Conservation (phyloP, 805 yeast species). For the Clavispora vitiphila region DNA sequence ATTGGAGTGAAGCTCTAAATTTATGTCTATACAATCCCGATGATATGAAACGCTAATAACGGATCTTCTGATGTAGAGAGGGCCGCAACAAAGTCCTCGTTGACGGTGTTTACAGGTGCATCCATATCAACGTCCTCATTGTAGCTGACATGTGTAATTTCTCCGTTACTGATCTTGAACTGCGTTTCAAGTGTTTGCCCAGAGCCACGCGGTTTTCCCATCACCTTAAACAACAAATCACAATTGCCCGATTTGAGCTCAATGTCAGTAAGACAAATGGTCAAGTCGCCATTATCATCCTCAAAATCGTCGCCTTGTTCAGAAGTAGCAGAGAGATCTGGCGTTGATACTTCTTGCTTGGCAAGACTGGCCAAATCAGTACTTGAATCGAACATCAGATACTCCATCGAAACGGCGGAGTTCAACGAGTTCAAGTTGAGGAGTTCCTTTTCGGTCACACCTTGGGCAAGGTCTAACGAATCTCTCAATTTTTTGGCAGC, state of each 20-base stretch:
- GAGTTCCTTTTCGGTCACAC: slow-evolving; percentile 37
- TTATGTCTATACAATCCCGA: slow-evolving; percentile 9
- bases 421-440: slow-evolving; percentile 24
- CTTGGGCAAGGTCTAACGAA: slow-evolving; percentile 30
- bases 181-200: not conserved
- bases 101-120: slow-evolving; percentile 10
- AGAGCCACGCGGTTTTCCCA: slow-evolving; percentile 8
- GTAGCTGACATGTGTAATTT: slow-evolving; percentile 1
- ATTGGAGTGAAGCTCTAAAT: slow-evolving; percentile 80
- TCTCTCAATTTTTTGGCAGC: slow-evolving; percentile 28
- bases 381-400: slow-evolving; percentile 8
- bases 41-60: slow-evolving; percentile 16
- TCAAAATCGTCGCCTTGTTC: not conserved
- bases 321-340: slow-evolving; percentile 5
- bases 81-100: slow-evolving; percentile 18
- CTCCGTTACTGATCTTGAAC: slow-evolving; percentile 30
- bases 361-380: slow-evolving; percentile 24
- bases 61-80: slow-evolving; percentile 32
- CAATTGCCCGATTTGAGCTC: slow-evolving; percentile 17
- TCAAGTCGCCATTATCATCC: slow-evolving; percentile 5
- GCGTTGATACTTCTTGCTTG: slow-evolving; percentile 13
- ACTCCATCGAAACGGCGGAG: slow-evolving; percentile 12
- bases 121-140: slow-evolving; percentile 19
- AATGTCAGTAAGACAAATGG: slow-evolving; percentile 19
- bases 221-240: slow-evolving; percentile 21